phyloP scores from a whole-genome alignment of 805 yeast genomes.

The Myxozyma neotropica region DNA sequence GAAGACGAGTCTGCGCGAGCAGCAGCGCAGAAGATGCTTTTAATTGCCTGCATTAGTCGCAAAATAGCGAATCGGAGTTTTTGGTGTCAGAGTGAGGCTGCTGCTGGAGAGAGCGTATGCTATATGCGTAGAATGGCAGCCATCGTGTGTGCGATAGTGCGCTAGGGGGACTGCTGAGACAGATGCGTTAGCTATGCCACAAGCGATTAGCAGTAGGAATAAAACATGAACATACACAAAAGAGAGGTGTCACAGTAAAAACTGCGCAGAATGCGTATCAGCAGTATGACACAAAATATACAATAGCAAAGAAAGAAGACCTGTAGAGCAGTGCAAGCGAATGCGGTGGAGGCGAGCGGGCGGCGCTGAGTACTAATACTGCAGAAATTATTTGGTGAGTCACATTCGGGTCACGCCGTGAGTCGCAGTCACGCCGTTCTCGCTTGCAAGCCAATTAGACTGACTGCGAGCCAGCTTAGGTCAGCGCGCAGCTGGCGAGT shows the following conservation, averaged over 20 bases:
- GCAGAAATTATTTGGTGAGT: not conserved
- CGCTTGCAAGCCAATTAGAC: too few species aligned
- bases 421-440: too few species aligned
- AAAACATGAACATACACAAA: not conserved
- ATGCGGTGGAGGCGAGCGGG: not conserved
- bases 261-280: not conserved
- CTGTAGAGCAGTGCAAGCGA: not conserved
- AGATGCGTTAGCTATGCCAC: not conserved
- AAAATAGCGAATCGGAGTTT: too few species aligned
- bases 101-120: not conserved
- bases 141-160: constrained; percentile 1
- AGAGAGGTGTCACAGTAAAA: not conserved
- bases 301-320: not conserved
- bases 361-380: not conserved
- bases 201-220: not conserved
- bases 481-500: too few species aligned
- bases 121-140: not conserved
- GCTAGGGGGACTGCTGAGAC: not conserved
- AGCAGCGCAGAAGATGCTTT: constrained; percentile 8
- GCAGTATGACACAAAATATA: too few species aligned
- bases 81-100: not conserved
- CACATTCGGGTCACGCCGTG: constrained; percentile 3
- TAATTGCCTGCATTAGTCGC: constrained; percentile 11
- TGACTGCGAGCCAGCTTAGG: too few species aligned
- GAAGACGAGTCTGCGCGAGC: not conserved